Percentiles rank a stretch among this genome's conserved stretches.
phyloP scores from a whole-genome alignment of 768 basidiomycete species.

The Russula foetens region DNA sequence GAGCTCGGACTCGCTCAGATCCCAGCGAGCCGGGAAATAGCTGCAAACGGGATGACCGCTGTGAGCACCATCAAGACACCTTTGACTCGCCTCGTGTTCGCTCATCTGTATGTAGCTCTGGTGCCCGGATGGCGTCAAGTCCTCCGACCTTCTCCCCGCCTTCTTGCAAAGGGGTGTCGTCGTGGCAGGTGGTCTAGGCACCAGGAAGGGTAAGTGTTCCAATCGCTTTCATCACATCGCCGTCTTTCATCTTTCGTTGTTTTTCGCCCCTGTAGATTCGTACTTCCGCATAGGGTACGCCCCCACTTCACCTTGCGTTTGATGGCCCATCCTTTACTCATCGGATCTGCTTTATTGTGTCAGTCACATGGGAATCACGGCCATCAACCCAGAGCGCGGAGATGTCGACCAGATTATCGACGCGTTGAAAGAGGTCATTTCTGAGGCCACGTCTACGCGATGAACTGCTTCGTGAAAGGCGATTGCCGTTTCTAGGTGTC shows the following conservation, averaged over 20 bases:
- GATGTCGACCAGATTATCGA: slow-evolving; percentile 69
- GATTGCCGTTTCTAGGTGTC: background rate
- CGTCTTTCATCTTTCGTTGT: slow-evolving; percentile 16
- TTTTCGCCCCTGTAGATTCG: slow-evolving; percentile 40
- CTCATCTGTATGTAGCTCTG: slow-evolving; percentile 49
- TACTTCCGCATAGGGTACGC: slow-evolving; percentile 84
- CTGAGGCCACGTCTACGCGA: slow-evolving; percentile 27
- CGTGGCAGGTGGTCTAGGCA: slow-evolving; percentile 70
- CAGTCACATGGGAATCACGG: slow-evolving; percentile 93
- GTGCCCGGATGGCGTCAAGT: slow-evolving; percentile 73
- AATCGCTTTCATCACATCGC: background rate
- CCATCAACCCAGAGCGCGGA: slow-evolving; percentile 55
- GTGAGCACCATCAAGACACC: slow-evolving; percentile 30
- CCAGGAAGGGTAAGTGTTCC: slow-evolving; percentile 9
- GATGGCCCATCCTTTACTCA: background rate
- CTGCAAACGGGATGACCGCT: slow-evolving; percentile 95
- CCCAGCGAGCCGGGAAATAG: slow-evolving; percentile 47
- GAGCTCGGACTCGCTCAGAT: slow-evolving; percentile 70
- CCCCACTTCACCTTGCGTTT: background rate
- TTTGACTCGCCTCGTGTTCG: background rate
- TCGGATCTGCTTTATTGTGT: background rate
- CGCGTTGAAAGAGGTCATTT: slow-evolving; percentile 52
- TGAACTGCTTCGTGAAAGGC: background rate
- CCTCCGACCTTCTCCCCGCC: slow-evolving; percentile 68
- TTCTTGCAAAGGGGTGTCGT: slow-evolving; percentile 66